Base-by-base conservation (phyloP, 2,329 filamentous ascomycete genomes). In the Aureobasidium leucospermi region DNA sequence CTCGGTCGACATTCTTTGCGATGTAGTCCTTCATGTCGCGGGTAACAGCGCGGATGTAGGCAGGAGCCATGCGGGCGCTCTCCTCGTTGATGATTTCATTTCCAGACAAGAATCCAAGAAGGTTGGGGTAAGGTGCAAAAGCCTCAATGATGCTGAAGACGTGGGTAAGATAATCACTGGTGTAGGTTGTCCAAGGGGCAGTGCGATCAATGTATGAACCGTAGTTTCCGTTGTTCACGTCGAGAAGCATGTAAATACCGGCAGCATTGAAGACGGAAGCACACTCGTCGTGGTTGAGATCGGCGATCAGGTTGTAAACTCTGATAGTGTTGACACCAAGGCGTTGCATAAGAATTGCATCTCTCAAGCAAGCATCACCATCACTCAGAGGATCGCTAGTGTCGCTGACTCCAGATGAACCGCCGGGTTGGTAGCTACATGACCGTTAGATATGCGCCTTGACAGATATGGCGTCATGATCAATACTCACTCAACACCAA, bases 21-120 rank as follows among this genome's bases (percentile, higher is more conserved):
- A 87, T 87, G 72, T 87, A 88, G 62, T 85, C 79, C 73, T 87
- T 87, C 71, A 88, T 75, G 64, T 88, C 85, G 65, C 85, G 81
- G 66, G 84, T 80, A 60, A 87, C 80, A 45, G 85, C 85, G 67
- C 76, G 67, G 63, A 86, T 80, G 70, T 86, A 85, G 46, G 76
- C 77, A 15, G 84, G 84, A 55, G 80, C 81, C 53, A 73, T 67
- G 16, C 15, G 16, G 23, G 52, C 36, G n/a, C 51, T 61, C 32
- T 56, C 36, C 29, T 61, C 52, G 39, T 86, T 85, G 74, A 87
- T 86, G 34, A 87, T 81, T 70, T 87, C 85, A 67, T 88, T 88
- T 38, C 82, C 85, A 31, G 82, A 78, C 69, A 88, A 86, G 76
- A 87, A 87, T 41, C 79, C 85, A 29, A 87, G 75, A 2, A 80